These are phyloP conservation scores for Bauhinia variegata DNA, from an alignment of 306 rosid species.

Conservation along the genomic window DNA sequence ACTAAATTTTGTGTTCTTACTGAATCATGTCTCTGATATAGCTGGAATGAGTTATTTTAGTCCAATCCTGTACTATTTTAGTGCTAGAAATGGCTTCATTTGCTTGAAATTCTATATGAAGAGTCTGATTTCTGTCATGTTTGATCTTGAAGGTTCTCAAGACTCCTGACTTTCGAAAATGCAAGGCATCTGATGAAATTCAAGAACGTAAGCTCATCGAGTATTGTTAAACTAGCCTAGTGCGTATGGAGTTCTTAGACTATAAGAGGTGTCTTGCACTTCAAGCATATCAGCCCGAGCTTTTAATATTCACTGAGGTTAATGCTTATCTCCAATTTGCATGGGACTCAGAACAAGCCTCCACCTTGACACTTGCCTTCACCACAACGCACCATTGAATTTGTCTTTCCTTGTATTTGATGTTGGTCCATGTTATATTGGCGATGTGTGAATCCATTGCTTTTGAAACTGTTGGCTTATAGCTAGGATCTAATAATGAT, in stretches of 20 bases:
- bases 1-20: neutral
- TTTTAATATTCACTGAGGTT: neutral
- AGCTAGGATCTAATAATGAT: too few relatives aligned
- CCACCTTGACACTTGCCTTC: neutral
- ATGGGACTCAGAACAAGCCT: too few relatives aligned
- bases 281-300: too few relatives aligned
- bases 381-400: neutral
- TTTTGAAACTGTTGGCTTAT: too few relatives aligned
- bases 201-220: slow-evolving; percentile 72
- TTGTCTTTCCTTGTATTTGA: slow-evolving; percentile 8
- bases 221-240: too few relatives aligned
- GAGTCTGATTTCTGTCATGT: slow-evolving; percentile 32
- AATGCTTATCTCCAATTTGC: neutral
- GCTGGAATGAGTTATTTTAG: slow-evolving; percentile 11
- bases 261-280: neutral
- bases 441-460: too few relatives aligned
- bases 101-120: slow-evolving; percentile 18
- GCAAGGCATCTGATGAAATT: slow-evolving; percentile 75
- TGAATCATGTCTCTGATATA: slow-evolving; percentile 10
- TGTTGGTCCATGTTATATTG: slow-evolving; percentile 8
- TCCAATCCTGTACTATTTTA: neutral
- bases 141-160: slow-evolving; percentile 63
- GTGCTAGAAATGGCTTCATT: slow-evolving; percentile 7
- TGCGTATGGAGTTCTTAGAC: too few relatives aligned
- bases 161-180: slow-evolving; percentile 64